Evolutionary conservation across 169 alveolate genomes (phyloP), one percentile per base, ranked within the genome.

Genomic region (Plasmodium falciparum): DNA sequence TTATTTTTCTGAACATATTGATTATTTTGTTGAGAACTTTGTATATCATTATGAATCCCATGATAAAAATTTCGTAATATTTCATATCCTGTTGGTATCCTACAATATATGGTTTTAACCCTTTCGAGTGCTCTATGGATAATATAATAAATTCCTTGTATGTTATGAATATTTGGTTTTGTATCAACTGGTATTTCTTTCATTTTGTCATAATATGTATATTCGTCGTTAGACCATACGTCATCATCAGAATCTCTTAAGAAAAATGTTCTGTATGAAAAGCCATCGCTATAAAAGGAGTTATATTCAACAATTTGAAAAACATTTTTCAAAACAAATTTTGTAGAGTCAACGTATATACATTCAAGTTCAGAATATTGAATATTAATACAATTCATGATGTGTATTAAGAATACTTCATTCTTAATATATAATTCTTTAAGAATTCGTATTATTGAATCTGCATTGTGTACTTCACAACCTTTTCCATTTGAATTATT

Each of bases 351-450:
- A 8, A 78, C 13, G n/a, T 78, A 76, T 3, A 78, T 43, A 13
- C 83, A 78, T 11, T 78, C 83, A 12, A 9, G 33, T 15, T 78
- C 12, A 43, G 33, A 9, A 8, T 52, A 78, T 66, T 52, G 52
- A n/a, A 24, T 78, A 45, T 66, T 78, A 33, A 78, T 66, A 12
- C 83, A 50, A 49, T 78, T 78, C 61, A 78, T 39, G n/a, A 39
- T 70, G 12, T 78, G 69, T 5, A 78, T 78, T 43, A 78, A 59
- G 47, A 78, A 78, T 54, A 78, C 49, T 47, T 71, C n/a, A 45
- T 78, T 78, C 17, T 78, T 66, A 52, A 66, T 78, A 24, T 78
- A 78, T 50, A 78, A 59, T 45, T 78, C 90, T 59, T 62, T 78
- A 33, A 78, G 39, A n/a, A 66, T 78, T 26, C 69, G 72, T 71